Evolutionary conservation across 768 basidiomycete genomes (phyloP).

Genomic region (Roridomyces roridus): DNA sequence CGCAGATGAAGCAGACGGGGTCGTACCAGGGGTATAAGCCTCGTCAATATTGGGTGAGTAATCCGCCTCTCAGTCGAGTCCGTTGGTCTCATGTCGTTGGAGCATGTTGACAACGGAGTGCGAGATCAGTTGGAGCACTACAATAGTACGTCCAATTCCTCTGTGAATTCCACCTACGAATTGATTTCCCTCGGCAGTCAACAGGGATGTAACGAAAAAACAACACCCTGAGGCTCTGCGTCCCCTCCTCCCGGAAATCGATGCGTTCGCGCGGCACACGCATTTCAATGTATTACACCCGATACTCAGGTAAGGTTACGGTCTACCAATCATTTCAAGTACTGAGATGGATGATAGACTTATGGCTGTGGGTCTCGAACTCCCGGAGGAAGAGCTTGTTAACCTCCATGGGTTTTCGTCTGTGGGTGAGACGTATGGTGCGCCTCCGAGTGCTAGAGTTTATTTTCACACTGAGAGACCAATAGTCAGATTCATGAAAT

Average conservation of each 20-base stretch:
- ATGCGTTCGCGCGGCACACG: conserved; percentile 55
- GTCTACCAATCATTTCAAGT: no score
- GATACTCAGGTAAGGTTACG: conserved; percentile 42
- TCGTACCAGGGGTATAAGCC: conserved; percentile 64
- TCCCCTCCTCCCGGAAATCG: conserved; percentile 59
- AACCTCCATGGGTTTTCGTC: conserved; percentile 51
- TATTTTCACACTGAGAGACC: not conserved
- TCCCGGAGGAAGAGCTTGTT: conserved; percentile 58
- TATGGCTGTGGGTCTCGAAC: conserved; percentile 56
- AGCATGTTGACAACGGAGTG: conserved; percentile 70
- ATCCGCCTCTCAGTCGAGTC: not conserved
- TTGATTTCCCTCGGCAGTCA: conserved; percentile 42
- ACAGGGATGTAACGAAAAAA: conserved; percentile 52
- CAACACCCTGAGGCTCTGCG: conserved; percentile 55
- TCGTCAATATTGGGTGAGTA: conserved; percentile 57
- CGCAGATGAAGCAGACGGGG: conserved; percentile 45
- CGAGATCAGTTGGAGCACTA: conserved; percentile 70
- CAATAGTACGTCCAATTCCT: conserved; percentile 48
- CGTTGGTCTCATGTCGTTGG: not conserved
- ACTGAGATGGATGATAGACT: conserved; percentile 38
- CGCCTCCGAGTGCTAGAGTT: not conserved
- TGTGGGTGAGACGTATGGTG: conserved; percentile 50
- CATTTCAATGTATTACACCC: conserved; percentile 59
- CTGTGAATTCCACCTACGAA: not conserved
- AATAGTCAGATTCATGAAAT: conserved; percentile 76